Base-by-base conservation (phyloP, 2,329 filamentous ascomycete genomes). In the Lasiodiplodia theobromae region DNA sequence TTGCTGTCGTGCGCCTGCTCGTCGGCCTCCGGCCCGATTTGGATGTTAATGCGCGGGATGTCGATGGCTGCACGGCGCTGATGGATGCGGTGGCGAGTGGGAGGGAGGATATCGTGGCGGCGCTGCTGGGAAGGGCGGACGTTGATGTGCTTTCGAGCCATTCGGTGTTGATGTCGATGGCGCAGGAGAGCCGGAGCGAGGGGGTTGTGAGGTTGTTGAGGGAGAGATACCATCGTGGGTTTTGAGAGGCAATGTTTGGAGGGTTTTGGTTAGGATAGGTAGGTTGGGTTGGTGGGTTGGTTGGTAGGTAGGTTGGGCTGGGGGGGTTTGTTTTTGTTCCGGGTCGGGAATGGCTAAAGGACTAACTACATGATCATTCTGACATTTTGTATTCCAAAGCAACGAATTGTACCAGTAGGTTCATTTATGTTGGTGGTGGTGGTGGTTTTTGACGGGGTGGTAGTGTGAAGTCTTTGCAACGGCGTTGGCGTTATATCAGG, bases 21-120 rank as follows among this genome's bases (percentile, higher is more conserved):
- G 16, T 60, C 7, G 7, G 3, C 1, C 14, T 8, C 0, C 23
- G 57, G 5, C 2, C 3, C 3, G 57, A 60, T 23, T 18, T 47
- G 21, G 57, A 60, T 14, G 38, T 60, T 21, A 60, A 60, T 16
- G 57, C 57, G 4, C 23, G 57, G 7, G 57, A 60, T 25, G 57
- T 47, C 23, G 57, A 60, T 18, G 57, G 57, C 57, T 47, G 57
- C 38, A 60, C 57, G 7, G 37, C 57, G 3, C 38, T 60, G 3
- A 44, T 60, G 37, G 57, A 60, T 44, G 57, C 57, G 6, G 25
- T 47, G 14, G 23, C 37, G 2, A 40, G 34, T 2, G 38, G 57
- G 3, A 44, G 28, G 7, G 57, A 3, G 5, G 57, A 38, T 23
- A 47, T 60, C 16, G 57, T 60, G 8, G 11, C 18, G 14, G 18